Evolutionary conservation across 371 early-diverging fungal species (phyloP).

Genomic region (Parasitella parasitica): DNA sequence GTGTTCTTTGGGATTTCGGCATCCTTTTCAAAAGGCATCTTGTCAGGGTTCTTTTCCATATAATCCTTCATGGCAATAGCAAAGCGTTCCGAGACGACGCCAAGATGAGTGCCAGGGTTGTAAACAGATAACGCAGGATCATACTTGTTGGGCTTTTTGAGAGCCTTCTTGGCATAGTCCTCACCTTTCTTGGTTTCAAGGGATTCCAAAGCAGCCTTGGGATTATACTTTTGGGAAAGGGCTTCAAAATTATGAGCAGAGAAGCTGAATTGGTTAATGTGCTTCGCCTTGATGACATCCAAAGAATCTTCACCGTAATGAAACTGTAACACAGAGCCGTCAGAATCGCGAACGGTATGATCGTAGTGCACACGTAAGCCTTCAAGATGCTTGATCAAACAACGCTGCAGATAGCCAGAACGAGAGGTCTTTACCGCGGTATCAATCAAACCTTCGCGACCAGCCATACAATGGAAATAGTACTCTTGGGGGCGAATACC

Average conservation of each 20-base stretch:
- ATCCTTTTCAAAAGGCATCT: constrained; percentile 54
- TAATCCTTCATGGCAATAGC: constrained; percentile 67
- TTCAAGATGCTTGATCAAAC: constrained; percentile 99
- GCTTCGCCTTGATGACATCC: constrained; percentile 95
- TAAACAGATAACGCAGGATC: constrained; percentile 80
- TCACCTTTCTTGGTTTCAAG: constrained; percentile 82
- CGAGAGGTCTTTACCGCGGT: constrained; percentile 99
- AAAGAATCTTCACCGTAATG: constrained; percentile 99
- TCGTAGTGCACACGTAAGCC: constrained; percentile 97
- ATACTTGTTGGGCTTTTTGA: constrained; percentile 74
- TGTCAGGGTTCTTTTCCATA: constrained; percentile 69
- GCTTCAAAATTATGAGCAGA: constrained; percentile 89
- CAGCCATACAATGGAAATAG: constrained; percentile 98
- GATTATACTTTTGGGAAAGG: constrained; percentile 79
- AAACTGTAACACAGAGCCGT: constrained; percentile 97
- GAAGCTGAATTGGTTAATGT: constrained; percentile 90
- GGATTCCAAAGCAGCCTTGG: constrained; percentile 65
- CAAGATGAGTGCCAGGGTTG: constrained; percentile 84
- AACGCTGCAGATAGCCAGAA: constrained; percentile 99
- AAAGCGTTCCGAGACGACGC: constrained; percentile 90
- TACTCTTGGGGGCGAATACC: constrained; percentile 97
- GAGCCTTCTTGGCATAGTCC: constrained; percentile 75
- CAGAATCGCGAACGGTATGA: constrained; percentile 93
- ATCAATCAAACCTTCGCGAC: constrained; percentile 99
- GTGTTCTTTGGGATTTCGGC: constrained; percentile 52